phyloP scores from a whole-genome alignment of 2,329 filamentous ascomycete genomes.

The Hypoxylon rubiginosum region DNA sequence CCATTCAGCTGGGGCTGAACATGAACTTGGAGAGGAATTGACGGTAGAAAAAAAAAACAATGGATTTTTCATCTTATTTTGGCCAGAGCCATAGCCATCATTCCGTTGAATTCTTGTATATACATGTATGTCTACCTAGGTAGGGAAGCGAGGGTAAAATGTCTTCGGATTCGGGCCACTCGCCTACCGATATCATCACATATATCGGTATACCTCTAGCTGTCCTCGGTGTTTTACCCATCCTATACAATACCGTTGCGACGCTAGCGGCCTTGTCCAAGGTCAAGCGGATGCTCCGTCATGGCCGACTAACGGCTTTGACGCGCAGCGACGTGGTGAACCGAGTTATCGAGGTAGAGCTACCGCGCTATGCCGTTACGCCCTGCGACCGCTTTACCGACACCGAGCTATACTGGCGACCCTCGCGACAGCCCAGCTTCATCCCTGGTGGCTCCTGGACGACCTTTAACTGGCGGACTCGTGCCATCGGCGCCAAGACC shows the following conservation, averaged over 20 bases:
- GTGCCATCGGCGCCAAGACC: slow-evolving; percentile 71
- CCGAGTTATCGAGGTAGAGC: slow-evolving; percentile 74
- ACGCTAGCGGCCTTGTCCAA: slow-evolving; percentile 71
- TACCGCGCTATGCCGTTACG: slow-evolving; percentile 74
- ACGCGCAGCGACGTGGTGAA: slow-evolving; percentile 75
- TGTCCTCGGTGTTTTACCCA: slow-evolving; percentile 71
- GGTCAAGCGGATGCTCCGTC: slow-evolving; percentile 70
- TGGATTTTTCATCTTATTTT: neutral
- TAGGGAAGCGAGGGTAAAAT: slow-evolving; percentile 11
- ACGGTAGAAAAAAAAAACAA: slow-evolving; percentile 12
- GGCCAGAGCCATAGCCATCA: neutral
- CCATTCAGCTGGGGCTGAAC: slow-evolving; percentile 42
- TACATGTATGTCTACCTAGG: neutral
- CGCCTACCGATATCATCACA: slow-evolving; percentile 65
- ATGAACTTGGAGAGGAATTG: slow-evolving; percentile 17
- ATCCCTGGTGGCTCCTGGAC: slow-evolving; percentile 75
- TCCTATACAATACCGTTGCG: slow-evolving; percentile 74
- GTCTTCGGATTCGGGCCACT: slow-evolving; percentile 39
- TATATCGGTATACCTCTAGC: slow-evolving; percentile 71
- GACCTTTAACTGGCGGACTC: slow-evolving; percentile 74
- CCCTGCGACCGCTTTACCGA: slow-evolving; percentile 69
- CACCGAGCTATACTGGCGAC: slow-evolving; percentile 69
- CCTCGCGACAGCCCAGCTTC: slow-evolving; percentile 63
- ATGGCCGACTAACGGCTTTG: slow-evolving; percentile 69
- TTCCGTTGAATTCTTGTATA: neutral